These are phyloP conservation scores for Coelastrella sp. DNA, from an alignment of 139 green algal genomes.

Conservation along the genomic window DNA sequence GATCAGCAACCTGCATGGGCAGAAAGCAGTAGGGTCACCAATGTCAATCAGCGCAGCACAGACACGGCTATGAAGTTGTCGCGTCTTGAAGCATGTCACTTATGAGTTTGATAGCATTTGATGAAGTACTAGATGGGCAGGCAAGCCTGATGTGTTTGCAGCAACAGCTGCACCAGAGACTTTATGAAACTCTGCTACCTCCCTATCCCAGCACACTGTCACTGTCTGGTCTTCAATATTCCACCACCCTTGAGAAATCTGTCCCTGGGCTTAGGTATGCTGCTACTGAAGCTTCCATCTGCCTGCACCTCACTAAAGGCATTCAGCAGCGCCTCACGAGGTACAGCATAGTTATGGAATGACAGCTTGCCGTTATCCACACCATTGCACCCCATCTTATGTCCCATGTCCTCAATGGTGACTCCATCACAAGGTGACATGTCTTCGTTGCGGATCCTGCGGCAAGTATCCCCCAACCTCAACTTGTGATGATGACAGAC, in stretches of 20 bases:
- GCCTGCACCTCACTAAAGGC: slow-evolving; percentile 60
- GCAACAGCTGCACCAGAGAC: neutral
- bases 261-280: slow-evolving; percentile 76
- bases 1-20: slow-evolving; percentile 83
- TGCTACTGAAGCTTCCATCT: slow-evolving; percentile 77
- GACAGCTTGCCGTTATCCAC: slow-evolving; percentile 95
- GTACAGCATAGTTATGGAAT: slow-evolving; percentile 68
- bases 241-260: slow-evolving; percentile 82
- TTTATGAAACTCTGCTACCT: too few species aligned
- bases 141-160: neutral
- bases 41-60: too few species aligned
- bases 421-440: slow-evolving; percentile 65
- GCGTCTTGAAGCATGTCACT: too few species aligned
- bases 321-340: slow-evolving; percentile 78
- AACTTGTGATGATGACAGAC: too few species aligned
- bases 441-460: slow-evolving; percentile 59
- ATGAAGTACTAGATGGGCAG: neutral
- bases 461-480: neutral
- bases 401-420: slow-evolving; percentile 83
- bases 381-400: slow-evolving; percentile 94
- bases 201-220: too few species aligned
- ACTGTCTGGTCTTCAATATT: too few species aligned
- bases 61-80: too few species aligned
- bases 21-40: too few species aligned
- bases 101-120: too few species aligned